Conservation (phyloP, 768 basidiomycete species). For the Rhodotorula kratochvilovae region DNA sequence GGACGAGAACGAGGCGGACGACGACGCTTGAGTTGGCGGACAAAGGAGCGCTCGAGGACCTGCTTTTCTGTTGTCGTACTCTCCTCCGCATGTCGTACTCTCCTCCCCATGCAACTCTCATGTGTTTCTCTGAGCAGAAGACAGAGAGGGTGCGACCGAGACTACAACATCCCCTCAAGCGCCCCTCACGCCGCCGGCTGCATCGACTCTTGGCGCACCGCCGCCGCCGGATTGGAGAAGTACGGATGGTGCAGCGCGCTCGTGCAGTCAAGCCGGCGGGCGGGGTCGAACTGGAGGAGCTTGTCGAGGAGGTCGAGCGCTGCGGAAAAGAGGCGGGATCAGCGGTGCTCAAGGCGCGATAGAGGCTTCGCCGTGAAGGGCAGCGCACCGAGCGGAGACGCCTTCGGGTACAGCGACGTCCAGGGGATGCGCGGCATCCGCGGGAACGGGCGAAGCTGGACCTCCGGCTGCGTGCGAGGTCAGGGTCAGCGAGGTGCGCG, state of each 20-base stretch:
- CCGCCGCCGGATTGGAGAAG: no score
- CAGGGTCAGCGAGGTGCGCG: not conserved
- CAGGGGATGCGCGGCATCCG: slow-evolving; percentile 79
- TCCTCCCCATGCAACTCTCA: no score
- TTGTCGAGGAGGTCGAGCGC: slow-evolving; percentile 91
- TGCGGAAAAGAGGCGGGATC: slow-evolving; percentile 36
- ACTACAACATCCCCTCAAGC: no score
- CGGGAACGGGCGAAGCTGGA: slow-evolving; percentile 75
- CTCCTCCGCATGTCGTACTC: no score
- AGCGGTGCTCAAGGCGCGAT: not conserved
- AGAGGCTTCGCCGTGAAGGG: not conserved
- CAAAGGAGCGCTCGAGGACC: no score
- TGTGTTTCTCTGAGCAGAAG: no score
- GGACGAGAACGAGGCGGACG: no score
- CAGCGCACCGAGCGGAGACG: slow-evolving; percentile 66
- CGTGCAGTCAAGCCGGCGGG: slow-evolving; percentile 80
- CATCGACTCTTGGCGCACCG: no score
- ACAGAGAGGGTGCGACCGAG: no score
- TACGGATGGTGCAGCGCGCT: slow-evolving; percentile 74
- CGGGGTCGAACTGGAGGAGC: slow-evolving; percentile 91
- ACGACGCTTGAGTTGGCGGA: no score
- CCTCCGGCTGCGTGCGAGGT: slow-evolving; percentile 62
- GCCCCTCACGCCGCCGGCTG: no score
- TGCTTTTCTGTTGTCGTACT: no score
- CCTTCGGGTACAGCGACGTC: slow-evolving; percentile 75